Evolutionary conservation across 352 stramenopile genomes (phyloP), one percentile per base, ranked within the genome.

Genomic region (Pythium folliculosum): DNA sequence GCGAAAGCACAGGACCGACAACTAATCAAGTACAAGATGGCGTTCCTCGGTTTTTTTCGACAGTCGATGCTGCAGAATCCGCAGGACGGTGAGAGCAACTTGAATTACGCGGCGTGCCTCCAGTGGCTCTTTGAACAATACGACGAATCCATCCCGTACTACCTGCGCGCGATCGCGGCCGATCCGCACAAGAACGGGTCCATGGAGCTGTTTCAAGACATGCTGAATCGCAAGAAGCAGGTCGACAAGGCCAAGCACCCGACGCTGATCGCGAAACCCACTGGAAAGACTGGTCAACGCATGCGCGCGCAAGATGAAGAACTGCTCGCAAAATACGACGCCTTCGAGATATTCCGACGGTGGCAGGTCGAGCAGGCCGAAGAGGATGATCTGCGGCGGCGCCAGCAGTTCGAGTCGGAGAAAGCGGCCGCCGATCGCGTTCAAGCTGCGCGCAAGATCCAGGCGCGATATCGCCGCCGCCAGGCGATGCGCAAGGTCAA

Each of bases 81-180:
- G 1, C 52, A 71, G 4, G 74, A 85, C 60, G 66, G 67, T 5
- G 82, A 94, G 62, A 86, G 78, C 27, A 85, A 92, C 60, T 60
- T 92, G 35, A 96, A 96, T 63, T 96, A 94, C 49, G 88, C 84
- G 0, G 79, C 83, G 9, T 91, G 84, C 54, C 27, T 88, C 12
- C 81, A 93, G 59, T 93, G 79, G 83, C 73, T 95, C 1, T 92
- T 84, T 60, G 72, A 77, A 3, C 77, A 88, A 55, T 88, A 89
- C 45, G 78, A 88, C 4, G 72, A 84, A 17, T 80, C 84, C 5
- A 78, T 73, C 14, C 70, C 65, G 52, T 85, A 90, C 67, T 96
- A 93, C 62, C 47, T 96, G 30, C 72, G 73, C 0, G 86, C 88
- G 1, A 71, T 94, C n/a, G 77, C 83, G 0, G 69, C 84, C 0